Conservation (phyloP, 768 basidiomycete species). For the Chlorophyllum brunneum region DNA sequence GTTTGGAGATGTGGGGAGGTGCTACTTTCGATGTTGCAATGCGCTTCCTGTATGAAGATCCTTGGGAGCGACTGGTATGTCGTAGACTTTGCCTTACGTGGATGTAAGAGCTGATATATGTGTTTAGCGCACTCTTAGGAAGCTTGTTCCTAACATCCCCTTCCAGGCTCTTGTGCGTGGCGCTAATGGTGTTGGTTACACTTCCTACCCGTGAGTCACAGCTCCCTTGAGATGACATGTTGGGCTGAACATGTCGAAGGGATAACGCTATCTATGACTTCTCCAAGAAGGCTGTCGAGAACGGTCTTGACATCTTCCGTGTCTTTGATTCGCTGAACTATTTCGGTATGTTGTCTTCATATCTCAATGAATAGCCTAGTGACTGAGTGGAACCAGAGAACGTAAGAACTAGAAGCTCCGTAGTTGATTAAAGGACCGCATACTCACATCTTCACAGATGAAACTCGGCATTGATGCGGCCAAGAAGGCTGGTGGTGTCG, state of each 20-base stretch:
- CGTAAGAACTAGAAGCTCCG: slow-evolving; percentile 34
- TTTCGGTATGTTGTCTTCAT: slow-evolving; percentile 59
- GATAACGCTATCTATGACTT: slow-evolving; percentile 99
- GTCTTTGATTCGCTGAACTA: slow-evolving; percentile 99
- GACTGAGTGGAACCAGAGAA: slow-evolving; percentile 48
- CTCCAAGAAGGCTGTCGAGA: slow-evolving; percentile 99
- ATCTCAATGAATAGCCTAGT: neutral
- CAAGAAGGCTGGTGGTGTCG: slow-evolving; percentile 98
- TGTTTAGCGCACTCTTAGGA: slow-evolving; percentile 80
- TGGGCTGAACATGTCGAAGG: slow-evolving; percentile 31
- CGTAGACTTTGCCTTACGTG: neutral
- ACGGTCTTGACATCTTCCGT: slow-evolving; percentile 98
- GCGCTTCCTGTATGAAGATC: slow-evolving; percentile 99
- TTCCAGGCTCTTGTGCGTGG: slow-evolving; percentile 98
- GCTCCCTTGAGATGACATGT: neutral
- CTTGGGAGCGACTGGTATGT: slow-evolving; percentile 93
- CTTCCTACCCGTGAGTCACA: slow-evolving; percentile 83
- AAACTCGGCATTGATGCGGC: slow-evolving; percentile 98
- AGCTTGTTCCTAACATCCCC: slow-evolving; percentile 97
- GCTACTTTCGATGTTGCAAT: slow-evolving; percentile 99
- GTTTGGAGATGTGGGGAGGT: slow-evolving; percentile 98
- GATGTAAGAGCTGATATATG: slow-evolving; percentile 14
- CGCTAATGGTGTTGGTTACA: slow-evolving; percentile 98
- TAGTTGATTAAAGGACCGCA: neutral
- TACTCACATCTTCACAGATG: slow-evolving; percentile 52